Evolutionary conservation across 2,329 filamentous ascomycete genomes (phyloP), one percentile per base, ranked within the genome.

Genomic region (Neoarthrinium moseri): DNA sequence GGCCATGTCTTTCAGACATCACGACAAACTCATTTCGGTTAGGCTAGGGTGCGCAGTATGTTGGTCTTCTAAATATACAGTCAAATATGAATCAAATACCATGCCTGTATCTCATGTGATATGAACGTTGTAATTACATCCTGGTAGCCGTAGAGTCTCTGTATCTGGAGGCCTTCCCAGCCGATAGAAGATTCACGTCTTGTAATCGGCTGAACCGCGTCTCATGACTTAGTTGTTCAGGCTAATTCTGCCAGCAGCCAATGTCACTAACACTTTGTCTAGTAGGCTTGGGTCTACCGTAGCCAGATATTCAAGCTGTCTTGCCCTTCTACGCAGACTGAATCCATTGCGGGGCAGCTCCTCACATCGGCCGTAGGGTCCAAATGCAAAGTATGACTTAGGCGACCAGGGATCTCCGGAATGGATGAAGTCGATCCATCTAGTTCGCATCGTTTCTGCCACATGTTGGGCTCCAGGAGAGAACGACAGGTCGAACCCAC

Each of bases 401-500:
- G 39, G 26, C 13, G 4, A 2, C 39, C 39, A 33, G 18, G 17
- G 26, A 12, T 18, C 6, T 17, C 29, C 24, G 22, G 2, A 10
- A 13, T 40, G 26, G 12, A 42, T n/a, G 15, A 42, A 42, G 11
- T 22, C 17, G 23, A 42, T 33, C 39, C 39, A 42, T 15, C 5
- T 15, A 5, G 12, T 11, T 20, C 29, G 26, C 39, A 42, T 42
- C 11, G 20, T 5, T 2, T 33, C n/a, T 8, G 17, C 26, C 6
- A 21, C 24, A 13, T 21, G 15, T 15, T 22, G 6, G 17, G 39
- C 39, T n/a, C 15, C 18, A 15, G 26, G 5, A n/a, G 6, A 15
- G 3, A 29, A 13, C n/a, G 4, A 7, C 26, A 23, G 20, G 13
- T 72, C 67, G 4, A 71, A 51, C 0, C 66, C 66, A 0, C 62